A percentile compares a stretch with the other conserved stretches of the same genome.
Evolutionary conservation across 805 yeast genomes (phyloP).

Genomic region (Ogataea saltuana): DNA sequence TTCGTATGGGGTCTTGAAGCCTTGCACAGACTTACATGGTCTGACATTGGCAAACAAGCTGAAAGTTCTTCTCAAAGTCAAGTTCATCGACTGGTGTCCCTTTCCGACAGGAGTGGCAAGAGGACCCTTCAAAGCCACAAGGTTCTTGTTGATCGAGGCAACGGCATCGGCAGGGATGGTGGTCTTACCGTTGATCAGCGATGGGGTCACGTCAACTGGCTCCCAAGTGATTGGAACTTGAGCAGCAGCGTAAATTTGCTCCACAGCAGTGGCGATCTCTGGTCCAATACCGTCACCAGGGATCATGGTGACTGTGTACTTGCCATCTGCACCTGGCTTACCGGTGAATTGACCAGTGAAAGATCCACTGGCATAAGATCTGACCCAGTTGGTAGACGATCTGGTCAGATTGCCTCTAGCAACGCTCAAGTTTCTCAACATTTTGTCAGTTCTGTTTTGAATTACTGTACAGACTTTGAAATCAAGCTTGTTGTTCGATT

Average conservation of each 20-base stretch:
- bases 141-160: constrained; percentile 86
- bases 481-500: too few relatives aligned
- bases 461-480: too few relatives aligned
- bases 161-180: constrained; percentile 91
- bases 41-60: constrained; percentile 95
- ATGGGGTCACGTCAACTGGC: constrained; percentile 93
- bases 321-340: constrained; percentile 69
- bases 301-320: constrained; percentile 89
- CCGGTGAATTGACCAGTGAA: constrained; percentile 69
- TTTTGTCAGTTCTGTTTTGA: too few relatives aligned
- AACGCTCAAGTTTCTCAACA: constrained; percentile 8
- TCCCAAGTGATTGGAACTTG: constrained; percentile 97
- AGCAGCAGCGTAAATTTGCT: constrained; percentile 91
- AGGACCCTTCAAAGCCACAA: constrained; percentile 97
- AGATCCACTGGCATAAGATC: constrained; percentile 40
- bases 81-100: constrained; percentile 96
- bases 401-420: constrained; percentile 7
- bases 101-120: constrained; percentile 98
- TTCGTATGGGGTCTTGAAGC: constrained; percentile 87
- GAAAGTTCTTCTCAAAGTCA: constrained; percentile 96
- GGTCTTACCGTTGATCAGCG: constrained; percentile 87
- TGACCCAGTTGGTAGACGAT: constrained; percentile 22
- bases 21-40: constrained; percentile 92
- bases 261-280: constrained; percentile 93
- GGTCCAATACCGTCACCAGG: constrained; percentile 99